These are phyloP conservation scores for Leishmania tropica DNA, from an alignment of 208 protist genomes.

Conservation along the genomic window DNA sequence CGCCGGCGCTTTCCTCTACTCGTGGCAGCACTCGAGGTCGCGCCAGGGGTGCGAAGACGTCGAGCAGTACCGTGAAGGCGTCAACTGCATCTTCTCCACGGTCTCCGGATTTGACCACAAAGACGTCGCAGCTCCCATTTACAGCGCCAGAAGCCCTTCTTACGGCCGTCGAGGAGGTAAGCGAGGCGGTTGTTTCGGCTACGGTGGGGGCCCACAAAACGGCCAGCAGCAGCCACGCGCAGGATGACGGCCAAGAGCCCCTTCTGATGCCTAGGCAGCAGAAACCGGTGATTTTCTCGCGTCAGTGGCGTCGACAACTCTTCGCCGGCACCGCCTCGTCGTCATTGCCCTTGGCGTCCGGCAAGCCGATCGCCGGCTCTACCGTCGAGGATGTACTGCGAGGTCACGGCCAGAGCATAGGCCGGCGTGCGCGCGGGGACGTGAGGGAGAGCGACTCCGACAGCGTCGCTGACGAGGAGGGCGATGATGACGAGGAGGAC, in stretches of 20 bases:
- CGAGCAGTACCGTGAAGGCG: background rate
- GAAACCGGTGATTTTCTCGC: constrained; percentile 30
- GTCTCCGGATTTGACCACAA: background rate
- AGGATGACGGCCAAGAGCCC: background rate
- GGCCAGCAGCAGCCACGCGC: background rate
- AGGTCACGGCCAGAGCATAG: background rate
- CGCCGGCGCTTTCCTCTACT: background rate
- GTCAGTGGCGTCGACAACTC: constrained; percentile 33
- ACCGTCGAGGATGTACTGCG: constrained; percentile 2
- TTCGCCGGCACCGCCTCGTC: background rate
- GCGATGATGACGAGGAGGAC: constrained; percentile 13
- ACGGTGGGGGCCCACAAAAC: constrained; percentile 22
- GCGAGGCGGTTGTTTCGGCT: constrained; percentile 19
- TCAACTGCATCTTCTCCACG: background rate
- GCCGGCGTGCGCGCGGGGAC: background rate
- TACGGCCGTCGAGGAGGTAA: constrained; percentile 8
- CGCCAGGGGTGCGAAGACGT: background rate
- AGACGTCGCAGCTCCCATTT: background rate
- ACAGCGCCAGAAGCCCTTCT: background rate
- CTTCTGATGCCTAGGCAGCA: background rate
- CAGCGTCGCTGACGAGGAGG: background rate
- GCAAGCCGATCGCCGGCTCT: background rate
- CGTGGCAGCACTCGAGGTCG: background rate
- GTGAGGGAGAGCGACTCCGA: background rate
- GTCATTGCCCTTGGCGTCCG: background rate